Base-by-base conservation (phyloP, 169 alveolate genomes). In the Plasmodium cynomolgi region DNA sequence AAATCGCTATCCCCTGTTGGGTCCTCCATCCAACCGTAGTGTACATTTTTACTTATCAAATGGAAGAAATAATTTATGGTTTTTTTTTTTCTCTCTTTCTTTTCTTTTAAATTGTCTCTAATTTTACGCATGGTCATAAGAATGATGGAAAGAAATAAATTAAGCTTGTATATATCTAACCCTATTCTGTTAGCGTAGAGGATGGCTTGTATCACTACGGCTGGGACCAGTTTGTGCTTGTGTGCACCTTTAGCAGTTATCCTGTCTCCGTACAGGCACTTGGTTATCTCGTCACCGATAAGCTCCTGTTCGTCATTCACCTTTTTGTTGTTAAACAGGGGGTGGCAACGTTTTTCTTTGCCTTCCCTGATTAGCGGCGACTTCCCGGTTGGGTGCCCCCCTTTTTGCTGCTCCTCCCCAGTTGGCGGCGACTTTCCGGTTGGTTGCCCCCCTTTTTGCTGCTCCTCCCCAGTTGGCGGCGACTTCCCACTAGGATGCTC, bases 61-160 rank as follows among this genome's bases (percentile, higher is more conserved):
- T 54, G 68, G 71, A 79, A 54, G 23, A 88, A 88, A 72, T 88
- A 88, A 15, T 75, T 88, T 34, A 88, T 79, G 6, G 80, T 62
- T 68, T 77, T 88, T 75, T 75, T 50, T 75, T 85, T 85, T 58
- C 44, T 39, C 17, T 74, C 79, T 84, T 84, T 58, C 7, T 86
- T 88, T 79, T 54, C 88, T 7, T 31, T 39, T 79, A 88, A 58
- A 62, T 88, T 88, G 68, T 88, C 88, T 81, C 79, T 37, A n/a
- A 88, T 77, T 20, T 54, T 54, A 80, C 33, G 71, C 54, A 88
- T 9, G 0, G 82, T 80, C 93, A 88, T 88, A n/a, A 88, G 81
- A 39, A 88, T 34, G 29, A 88, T 88, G n/a, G 93, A 88, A 11
- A 88, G 33, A 26, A 88, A 88, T n/a, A 88, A 50, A 88, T 88